Conservation (phyloP, 2,329 filamentous ascomycete species). For the Tolypocladium cylindrosporum region DNA sequence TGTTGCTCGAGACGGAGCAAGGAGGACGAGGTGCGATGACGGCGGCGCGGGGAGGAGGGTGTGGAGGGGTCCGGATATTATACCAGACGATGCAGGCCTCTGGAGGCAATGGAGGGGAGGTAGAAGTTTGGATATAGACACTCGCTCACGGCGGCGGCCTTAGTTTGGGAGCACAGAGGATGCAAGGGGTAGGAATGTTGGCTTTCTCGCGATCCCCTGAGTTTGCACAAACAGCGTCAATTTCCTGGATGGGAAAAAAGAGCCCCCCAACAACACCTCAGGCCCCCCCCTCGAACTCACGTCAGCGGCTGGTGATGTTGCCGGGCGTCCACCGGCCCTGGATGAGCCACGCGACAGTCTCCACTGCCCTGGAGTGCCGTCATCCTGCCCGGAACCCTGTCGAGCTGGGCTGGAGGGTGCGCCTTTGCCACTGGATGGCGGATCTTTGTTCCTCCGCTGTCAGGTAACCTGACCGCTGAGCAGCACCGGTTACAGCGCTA, state of each 20-base stretch:
- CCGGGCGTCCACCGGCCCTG: neutral
- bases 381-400: neutral
- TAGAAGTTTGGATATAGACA: neutral
- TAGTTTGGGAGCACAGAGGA: neutral
- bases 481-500: neutral
- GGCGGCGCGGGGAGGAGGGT: neutral
- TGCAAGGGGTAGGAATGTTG: neutral
- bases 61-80: neutral
- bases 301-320: neutral
- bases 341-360: neutral
- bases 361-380: neutral
- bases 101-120: neutral
- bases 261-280: neutral
- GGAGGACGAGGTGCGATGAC: neutral
- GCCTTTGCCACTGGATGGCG: neutral
- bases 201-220: neutral
- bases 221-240: neutral
- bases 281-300: neutral
- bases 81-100: neutral
- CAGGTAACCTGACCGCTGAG: neutral
- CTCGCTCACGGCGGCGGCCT: too few species aligned
- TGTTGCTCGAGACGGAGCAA: neutral
- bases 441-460: neutral
- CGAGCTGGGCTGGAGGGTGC: too few species aligned
- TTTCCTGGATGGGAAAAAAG: neutral